Percentiles rank a stretch among this genome's conserved stretches.
Evolutionary conservation across 2,329 filamentous ascomycete species (phyloP).

Genomic region (Arthrobotrys entomopaga): DNA sequence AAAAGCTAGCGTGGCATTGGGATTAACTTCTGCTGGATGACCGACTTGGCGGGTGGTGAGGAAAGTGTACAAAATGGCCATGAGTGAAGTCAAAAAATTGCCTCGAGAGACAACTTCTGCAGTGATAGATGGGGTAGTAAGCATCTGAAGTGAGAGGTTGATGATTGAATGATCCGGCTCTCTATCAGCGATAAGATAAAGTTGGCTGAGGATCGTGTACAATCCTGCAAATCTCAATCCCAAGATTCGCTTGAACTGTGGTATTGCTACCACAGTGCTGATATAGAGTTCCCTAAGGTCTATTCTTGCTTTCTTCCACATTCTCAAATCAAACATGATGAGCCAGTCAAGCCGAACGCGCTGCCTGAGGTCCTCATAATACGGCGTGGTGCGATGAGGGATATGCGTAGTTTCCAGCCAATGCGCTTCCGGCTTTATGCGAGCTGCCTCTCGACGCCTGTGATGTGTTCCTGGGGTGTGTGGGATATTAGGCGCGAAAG

Average conservation of each 20-base stretch:
- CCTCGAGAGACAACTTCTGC: conserved; percentile 93
- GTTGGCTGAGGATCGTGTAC: conserved; percentile 90
- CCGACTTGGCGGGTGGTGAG: conserved; percentile 94
- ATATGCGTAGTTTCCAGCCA: conserved; percentile 86
- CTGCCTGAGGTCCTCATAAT: conserved; percentile 87
- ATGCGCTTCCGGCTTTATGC: conserved; percentile 68
- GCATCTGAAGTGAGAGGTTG: conserved; percentile 93
- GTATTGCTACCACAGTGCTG: conserved; percentile 92
- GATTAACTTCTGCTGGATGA: conserved; percentile 87
- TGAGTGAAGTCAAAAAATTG: conserved; percentile 93
- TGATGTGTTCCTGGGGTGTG: conserved; percentile 74
- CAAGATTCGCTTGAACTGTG: conserved; percentile 93
- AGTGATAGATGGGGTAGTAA: conserved; percentile 96
- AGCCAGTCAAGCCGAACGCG: conserved; percentile 92
- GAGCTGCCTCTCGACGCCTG: conserved; percentile 66
- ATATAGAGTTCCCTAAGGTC: conserved; percentile 94
- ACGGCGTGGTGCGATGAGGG: conserved; percentile 70
- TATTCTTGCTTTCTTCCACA: conserved; percentile 96
- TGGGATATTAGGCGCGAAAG: conserved; percentile 71
- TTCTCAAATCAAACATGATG: conserved; percentile 88
- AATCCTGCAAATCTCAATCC: conserved; percentile 93
- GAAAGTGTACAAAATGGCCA: conserved; percentile 98
- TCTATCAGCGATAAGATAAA: conserved; percentile 94
- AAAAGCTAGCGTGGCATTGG: conserved; percentile 86
- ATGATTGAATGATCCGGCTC: conserved; percentile 99